Base-by-base conservation (phyloP, 129 eudicot genomes). In the Tagetes patula region DNA sequence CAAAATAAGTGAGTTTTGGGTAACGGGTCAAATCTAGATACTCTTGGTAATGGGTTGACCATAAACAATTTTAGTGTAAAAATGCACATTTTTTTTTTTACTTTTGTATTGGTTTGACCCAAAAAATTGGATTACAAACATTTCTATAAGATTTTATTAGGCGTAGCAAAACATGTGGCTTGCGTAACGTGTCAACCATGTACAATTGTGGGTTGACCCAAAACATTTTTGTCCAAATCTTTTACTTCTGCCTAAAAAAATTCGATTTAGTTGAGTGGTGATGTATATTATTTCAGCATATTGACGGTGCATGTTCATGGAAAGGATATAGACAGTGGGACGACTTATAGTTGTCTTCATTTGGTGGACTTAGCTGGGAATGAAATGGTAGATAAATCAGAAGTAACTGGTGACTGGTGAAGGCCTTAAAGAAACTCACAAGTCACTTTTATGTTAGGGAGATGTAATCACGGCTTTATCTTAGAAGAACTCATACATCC, bases 341-440 rank as follows among this genome's bases (percentile, higher is more conserved):
- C 61, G 38, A 73, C 80, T 38, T 83, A 75, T 4, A 86, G 98
- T 83, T 84, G 96, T 82, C 96, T 92, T 55, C 96, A 92, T 84
- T 81, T 92, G 86, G 96, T 92, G 41, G 98, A 92, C 65, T 81
- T 92, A 40, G 98, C 96, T 1, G 96, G 96, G 46, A 92, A 90
- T 49, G 96, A 87, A 70, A 69, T 88, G 42, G 84, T 91, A 50
- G 96, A 82, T 62, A 85, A 85, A 76, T 88, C 96, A 8, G 97
- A 89, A 76, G 91, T 86, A 6, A 20, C 27, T 20, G 27, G 27
- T 20, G 27, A 86, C 89, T 0, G 95, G 95, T 30, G 91, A 91
- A 32, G 89, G 88, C 64, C 95, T 91, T 33, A 80, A 81, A 71
- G 95, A 91, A 79, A 95, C 95, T 3, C 92, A 89, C 81, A 89